A percentile compares a stretch with the other conserved stretches of the same genome.
These are phyloP conservation scores for Ogataea haglerorum DNA, from an alignment of 805 yeast genomes.

Conservation along the genomic window DNA sequence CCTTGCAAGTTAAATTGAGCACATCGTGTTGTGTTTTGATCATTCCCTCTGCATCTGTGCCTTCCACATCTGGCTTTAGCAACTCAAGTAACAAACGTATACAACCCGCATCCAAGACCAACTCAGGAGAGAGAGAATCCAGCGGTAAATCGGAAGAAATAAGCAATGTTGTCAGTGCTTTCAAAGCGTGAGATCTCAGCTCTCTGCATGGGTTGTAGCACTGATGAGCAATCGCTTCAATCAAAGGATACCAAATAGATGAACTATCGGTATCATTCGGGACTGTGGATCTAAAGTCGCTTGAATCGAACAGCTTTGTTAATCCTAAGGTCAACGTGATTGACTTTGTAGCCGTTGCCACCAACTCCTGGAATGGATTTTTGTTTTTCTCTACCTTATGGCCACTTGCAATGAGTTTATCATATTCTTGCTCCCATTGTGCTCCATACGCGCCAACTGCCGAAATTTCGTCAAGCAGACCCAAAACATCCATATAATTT, in stretches of 20 bases:
- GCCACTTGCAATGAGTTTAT: conserved; percentile 40
- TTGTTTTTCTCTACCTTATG: conserved; percentile 39
- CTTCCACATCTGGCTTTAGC: conserved; percentile 58
- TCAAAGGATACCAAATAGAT: conserved; percentile 50
- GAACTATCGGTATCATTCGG: conserved; percentile 32
- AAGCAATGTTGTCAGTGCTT: conserved; percentile 51
- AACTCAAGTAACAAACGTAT: conserved; percentile 69
- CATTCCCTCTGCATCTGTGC: conserved; percentile 63
- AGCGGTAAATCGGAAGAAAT: conserved; percentile 38
- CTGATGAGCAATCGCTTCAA: conserved; percentile 84
- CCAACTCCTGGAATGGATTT: conserved; percentile 51
- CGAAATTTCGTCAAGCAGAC: conserved; percentile 73
- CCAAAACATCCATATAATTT: conserved; percentile 65
- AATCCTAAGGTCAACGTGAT: conserved; percentile 58
- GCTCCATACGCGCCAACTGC: conserved; percentile 80
- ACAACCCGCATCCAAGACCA: conserved; percentile 69
- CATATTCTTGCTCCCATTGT: conserved; percentile 67
- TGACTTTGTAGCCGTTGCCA: conserved; percentile 58
- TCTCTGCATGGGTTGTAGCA: conserved; percentile 86
- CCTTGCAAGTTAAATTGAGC: conserved; percentile 62
- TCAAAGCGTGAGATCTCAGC: conserved; percentile 63
- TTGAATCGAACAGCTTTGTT: conserved; percentile 34
- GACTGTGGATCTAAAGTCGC: conserved; percentile 30
- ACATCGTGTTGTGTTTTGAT: conserved; percentile 63
- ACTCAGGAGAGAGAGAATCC: conserved; percentile 40